A percentile compares a stretch with the other conserved stretches of the same genome.
These are phyloP conservation scores for Cymodocea nodosa DNA, from an alignment of 116 monocot species.

Conservation along the genomic window DNA sequence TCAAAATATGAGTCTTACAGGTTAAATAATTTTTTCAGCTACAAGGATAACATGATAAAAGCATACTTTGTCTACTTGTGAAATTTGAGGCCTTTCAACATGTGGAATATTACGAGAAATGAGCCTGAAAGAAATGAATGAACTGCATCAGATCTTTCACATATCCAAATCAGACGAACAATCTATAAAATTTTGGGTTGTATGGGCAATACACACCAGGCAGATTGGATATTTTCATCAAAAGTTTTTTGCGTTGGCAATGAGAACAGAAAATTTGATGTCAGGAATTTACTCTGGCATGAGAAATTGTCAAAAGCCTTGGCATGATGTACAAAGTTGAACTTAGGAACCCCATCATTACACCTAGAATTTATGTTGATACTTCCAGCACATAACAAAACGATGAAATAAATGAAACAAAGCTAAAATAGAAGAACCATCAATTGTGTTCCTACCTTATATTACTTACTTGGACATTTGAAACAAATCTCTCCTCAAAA, in stretches of 20 bases:
- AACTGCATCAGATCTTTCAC: not conserved
- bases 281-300: slow-evolving; percentile 46
- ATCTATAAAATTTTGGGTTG: not conserved
- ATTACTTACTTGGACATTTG: not conserved
- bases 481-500: not conserved
- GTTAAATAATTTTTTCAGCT: not conserved
- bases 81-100: slow-evolving; percentile 20
- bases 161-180: not conserved
- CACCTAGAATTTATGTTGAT: not conserved
- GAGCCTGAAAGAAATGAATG: slow-evolving; percentile 25
- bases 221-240: not conserved
- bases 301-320: slow-evolving; percentile 35
- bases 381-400: not conserved
- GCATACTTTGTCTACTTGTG: slow-evolving; percentile 48
- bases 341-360: slow-evolving; percentile 1
- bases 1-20: not conserved
- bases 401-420: not conserved
- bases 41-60: not conserved
- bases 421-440: not conserved
- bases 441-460: not conserved
- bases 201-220: not conserved
- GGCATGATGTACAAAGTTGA: slow-evolving; percentile 61
- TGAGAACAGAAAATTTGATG: slow-evolving; percentile 57
- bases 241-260: slow-evolving; percentile 51
- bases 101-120: slow-evolving; percentile 25